These are phyloP conservation scores for Hibiscus tridactylites DNA, from an alignment of 345 rosid species.

Conservation along the genomic window DNA sequence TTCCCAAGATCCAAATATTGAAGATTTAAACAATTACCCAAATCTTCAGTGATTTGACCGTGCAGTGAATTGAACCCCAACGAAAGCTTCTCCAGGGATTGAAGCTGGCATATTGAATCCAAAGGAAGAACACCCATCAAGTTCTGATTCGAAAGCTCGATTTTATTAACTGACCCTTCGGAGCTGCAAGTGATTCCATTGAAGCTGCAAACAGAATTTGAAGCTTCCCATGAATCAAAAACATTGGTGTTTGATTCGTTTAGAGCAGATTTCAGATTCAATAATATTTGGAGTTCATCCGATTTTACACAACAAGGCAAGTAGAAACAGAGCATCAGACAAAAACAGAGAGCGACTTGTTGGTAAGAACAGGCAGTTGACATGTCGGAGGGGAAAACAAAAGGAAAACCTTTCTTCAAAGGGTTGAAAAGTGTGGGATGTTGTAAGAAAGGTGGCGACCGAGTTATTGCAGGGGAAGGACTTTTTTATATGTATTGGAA, in stretches of 20 bases:
- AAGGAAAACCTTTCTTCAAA: background rate
- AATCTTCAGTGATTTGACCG: constrained; percentile 31
- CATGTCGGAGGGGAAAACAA: constrained; percentile 19
- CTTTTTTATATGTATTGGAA: background rate
- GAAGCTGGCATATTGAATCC: constrained; percentile 49
- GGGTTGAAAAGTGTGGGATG: background rate
- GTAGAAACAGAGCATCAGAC: constrained; percentile 25
- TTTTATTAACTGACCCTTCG: constrained; percentile 35
- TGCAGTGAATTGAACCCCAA: constrained; percentile 54
- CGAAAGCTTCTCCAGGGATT: constrained; percentile 48
- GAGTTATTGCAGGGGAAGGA: background rate
- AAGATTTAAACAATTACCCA: constrained; percentile 48
- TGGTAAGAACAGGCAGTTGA: constrained; percentile 12
- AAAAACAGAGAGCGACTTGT: constrained; percentile 1
- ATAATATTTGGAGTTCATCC: constrained; percentile 47
- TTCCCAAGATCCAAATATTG: constrained; percentile 68
- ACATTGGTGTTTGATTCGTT: constrained; percentile 19
- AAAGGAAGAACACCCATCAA: constrained; percentile 49
- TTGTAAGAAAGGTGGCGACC: background rate
- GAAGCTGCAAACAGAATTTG: constrained; percentile 33
- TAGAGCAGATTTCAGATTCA: constrained; percentile 40
- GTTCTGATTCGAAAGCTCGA: constrained; percentile 49
- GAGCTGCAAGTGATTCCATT: constrained; percentile 52
- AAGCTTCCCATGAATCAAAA: constrained; percentile 49
- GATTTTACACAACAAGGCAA: constrained; percentile 22